Evolutionary conservation across 2,329 filamentous ascomycete species (phyloP).

Genomic region (Verticillium nubilum): DNA sequence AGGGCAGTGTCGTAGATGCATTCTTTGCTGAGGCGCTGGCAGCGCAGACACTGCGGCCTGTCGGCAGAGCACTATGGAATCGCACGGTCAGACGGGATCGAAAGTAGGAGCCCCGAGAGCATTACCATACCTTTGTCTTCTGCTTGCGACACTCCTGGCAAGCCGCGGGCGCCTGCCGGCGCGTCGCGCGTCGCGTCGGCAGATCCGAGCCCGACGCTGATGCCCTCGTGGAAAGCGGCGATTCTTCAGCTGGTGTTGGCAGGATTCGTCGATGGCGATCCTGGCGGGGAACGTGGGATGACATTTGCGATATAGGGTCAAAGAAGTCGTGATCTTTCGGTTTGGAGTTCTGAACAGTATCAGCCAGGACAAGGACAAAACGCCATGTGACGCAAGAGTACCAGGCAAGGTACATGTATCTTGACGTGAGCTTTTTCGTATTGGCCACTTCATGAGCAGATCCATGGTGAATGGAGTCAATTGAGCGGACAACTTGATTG

Average conservation of each 20-base stretch:
- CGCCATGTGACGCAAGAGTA: too few relatives aligned
- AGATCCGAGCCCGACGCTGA: background rate
- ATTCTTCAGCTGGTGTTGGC: background rate
- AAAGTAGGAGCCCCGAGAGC: background rate
- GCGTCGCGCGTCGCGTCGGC: background rate
- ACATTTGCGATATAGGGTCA: background rate
- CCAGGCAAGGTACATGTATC: too few relatives aligned
- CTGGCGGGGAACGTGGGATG: background rate
- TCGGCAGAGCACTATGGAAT: background rate
- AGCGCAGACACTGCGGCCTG: background rate
- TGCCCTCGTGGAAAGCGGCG: background rate
- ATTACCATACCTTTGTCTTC: background rate
- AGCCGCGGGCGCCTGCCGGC: background rate
- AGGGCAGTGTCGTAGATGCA: background rate
- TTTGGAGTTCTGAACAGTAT: too few relatives aligned
- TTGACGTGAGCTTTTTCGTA: too few relatives aligned
- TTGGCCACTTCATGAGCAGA: too few relatives aligned
- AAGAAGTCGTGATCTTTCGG: too few relatives aligned
- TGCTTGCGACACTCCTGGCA: background rate
- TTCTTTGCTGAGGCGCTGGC: background rate
- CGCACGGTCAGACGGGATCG: background rate
- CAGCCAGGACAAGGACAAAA: background rate
- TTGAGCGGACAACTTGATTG: too few relatives aligned
- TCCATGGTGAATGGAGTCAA: too few relatives aligned
- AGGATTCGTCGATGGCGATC: background rate